Percentiles rank a stretch among this genome's conserved stretches.
Conservation (phyloP, 2,329 filamentous ascomycete genomes). For the Aspergillus texensis region DNA sequence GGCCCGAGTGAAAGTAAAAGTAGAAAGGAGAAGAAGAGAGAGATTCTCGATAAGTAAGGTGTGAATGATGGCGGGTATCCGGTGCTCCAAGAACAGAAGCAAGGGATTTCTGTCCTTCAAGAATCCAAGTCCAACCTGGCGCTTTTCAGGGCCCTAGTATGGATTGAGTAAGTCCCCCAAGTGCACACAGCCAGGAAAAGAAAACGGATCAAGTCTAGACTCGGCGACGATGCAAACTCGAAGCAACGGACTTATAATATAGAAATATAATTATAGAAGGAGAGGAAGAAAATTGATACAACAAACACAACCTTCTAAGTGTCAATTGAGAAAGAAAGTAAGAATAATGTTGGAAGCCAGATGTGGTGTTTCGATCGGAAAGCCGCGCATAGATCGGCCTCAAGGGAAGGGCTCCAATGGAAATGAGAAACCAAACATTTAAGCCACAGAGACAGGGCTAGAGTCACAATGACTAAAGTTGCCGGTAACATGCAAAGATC, state of each 20-base stretch:
- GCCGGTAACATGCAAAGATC: not conserved
- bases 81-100: conserved; percentile 1
- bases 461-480: not conserved
- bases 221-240: not conserved
- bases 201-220: conserved; percentile 1
- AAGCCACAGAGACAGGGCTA: not conserved
- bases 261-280: too few relatives aligned
- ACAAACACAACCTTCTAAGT: not conserved
- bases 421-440: not conserved
- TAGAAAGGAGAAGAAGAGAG: not conserved
- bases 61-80: not conserved
- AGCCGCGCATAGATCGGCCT: not conserved
- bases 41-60: conserved; percentile 2
- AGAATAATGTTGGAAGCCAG: not conserved
- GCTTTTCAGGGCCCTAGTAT: not conserved
- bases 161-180: conserved; percentile 2
- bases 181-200: conserved; percentile 1
- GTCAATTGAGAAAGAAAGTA: not conserved
- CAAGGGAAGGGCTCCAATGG: not conserved
- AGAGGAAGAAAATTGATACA: not conserved
- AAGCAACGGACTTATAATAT: not conserved
- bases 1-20: not conserved
- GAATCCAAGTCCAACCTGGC: conserved; percentile 2
- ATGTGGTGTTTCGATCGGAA: conserved; percentile 1
- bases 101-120: conserved; percentile 5